phyloP scores from a whole-genome alignment of 2,329 filamentous ascomycete species.

The Rachicladosporium sp. region DNA sequence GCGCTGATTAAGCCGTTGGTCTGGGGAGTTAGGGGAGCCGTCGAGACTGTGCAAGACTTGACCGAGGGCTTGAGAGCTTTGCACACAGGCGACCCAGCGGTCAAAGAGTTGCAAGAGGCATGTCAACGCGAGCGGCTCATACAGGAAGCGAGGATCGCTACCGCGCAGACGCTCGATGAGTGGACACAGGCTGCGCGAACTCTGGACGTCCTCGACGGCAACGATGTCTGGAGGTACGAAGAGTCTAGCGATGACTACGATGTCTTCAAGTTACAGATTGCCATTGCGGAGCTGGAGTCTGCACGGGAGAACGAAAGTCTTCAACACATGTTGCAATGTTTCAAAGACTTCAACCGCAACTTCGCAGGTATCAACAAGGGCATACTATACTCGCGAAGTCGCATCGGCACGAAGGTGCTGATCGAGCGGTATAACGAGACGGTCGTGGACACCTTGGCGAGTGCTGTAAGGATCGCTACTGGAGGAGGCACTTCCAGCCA shows the following conservation, averaged over 20 bases:
- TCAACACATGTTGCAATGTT: conserved; percentile 62
- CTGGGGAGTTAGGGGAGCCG: conserved; percentile 7
- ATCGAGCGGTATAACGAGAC: conserved; percentile 82
- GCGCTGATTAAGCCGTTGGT: conserved; percentile 8
- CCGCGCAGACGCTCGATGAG: conserved; percentile 28
- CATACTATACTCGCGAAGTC: conserved; percentile 69
- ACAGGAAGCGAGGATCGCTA: conserved; percentile 3
- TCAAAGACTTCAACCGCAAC: conserved; percentile 69
- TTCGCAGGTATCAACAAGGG: conserved; percentile 78
- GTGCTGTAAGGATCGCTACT: conserved; percentile 2
- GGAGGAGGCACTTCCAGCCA: background rate
- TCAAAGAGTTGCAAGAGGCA: no score
- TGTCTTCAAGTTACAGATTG: conserved; percentile 52
- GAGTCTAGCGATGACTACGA: conserved; percentile 59
- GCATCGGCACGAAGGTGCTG: conserved; percentile 73
- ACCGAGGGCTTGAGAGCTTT: conserved; percentile 1
- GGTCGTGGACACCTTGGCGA: conserved; percentile 59
- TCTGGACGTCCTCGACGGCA: conserved; percentile 67
- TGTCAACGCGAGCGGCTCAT: conserved; percentile 3
- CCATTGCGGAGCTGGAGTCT: conserved; percentile 61
- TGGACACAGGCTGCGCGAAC: conserved; percentile 67
- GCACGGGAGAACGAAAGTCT: conserved; percentile 62
- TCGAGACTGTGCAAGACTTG: conserved; percentile 8
- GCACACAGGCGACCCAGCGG: conserved; percentile 1
- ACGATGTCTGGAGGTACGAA: conserved; percentile 68